These are phyloP conservation scores for Eimeria falciformis DNA, from an alignment of 169 alveolate species.

Conservation along the genomic window DNA sequence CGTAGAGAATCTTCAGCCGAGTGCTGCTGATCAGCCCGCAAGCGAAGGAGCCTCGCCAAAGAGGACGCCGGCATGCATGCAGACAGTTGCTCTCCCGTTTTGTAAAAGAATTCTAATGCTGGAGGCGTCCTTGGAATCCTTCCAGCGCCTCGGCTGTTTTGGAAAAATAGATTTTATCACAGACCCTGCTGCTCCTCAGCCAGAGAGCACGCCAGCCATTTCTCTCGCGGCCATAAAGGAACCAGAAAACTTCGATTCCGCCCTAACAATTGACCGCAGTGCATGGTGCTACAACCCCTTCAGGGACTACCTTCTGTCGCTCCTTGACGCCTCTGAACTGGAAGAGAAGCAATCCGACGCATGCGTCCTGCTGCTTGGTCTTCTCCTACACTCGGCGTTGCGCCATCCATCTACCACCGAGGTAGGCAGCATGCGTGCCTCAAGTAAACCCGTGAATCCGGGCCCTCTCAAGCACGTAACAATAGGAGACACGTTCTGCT, in stretches of 20 bases:
- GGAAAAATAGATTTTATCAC: background rate
- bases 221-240: no score
- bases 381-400: slow-evolving; percentile 14
- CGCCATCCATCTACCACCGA: slow-evolving; percentile 40
- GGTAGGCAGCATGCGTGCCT: no score
- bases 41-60: background rate
- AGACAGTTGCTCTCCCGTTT: slow-evolving; percentile 15
- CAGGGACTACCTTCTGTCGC: slow-evolving; percentile 5
- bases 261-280: no score
- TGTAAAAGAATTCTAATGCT: slow-evolving; percentile 28
- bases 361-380: slow-evolving; percentile 24
- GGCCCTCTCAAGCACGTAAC: no score
- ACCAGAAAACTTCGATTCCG: no score
- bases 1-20: no score
- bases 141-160: background rate
- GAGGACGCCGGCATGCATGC: no score
- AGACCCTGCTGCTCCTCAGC: no score
- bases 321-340: slow-evolving; percentile 38
- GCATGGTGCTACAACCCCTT: slow-evolving; percentile 40
- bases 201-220: no score
- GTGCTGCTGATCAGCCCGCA: no score
- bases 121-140: background rate
- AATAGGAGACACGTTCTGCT: no score
- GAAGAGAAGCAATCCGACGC: slow-evolving; percentile 52
- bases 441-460: no score